phyloP scores from a whole-genome alignment of 306 rosid genomes.

The Vigna nakashimae region DNA sequence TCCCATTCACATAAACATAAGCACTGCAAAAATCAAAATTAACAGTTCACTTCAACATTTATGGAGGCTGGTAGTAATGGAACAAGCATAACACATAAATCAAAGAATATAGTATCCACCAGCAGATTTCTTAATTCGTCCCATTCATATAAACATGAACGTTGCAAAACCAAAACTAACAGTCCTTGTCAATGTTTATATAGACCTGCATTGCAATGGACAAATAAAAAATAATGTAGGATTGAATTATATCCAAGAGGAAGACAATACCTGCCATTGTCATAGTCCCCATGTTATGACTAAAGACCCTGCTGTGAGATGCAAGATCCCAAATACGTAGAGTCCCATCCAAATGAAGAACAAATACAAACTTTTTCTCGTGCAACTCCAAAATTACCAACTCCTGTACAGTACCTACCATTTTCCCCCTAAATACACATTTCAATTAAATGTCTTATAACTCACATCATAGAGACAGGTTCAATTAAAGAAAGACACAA shows the following conservation, averaged over 20 bases:
- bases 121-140: conserved; percentile 34
- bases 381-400: conserved; percentile 66
- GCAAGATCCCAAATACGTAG: conserved; percentile 87
- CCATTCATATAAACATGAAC: conserved; percentile 19
- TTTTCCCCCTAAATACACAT: conserved; percentile 75
- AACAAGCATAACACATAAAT: conserved; percentile 27
- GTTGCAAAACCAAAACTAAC: conserved; percentile 8
- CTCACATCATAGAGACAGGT: conserved; percentile 5
- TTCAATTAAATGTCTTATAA: conserved; percentile 26
- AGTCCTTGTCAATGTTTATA: conserved; percentile 1
- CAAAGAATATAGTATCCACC: background rate
- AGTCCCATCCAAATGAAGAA: conserved; percentile 82
- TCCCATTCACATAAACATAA: conserved; percentile 28
- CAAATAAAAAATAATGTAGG: background rate
- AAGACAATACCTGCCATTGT: conserved; percentile 64
- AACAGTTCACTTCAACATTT: conserved; percentile 1
- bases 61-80: conserved; percentile 3
- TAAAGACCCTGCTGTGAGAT: conserved; percentile 62
- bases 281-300: conserved; percentile 59
- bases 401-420: conserved; percentile 75
- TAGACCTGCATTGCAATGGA: background rate
- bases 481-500: conserved; percentile 33
- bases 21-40: conserved; percentile 29
- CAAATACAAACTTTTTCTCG: conserved; percentile 75
- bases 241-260: conserved; percentile 9